phyloP scores from a whole-genome alignment of 257 asterid genomes.

The Solanum stenotomum region DNA sequence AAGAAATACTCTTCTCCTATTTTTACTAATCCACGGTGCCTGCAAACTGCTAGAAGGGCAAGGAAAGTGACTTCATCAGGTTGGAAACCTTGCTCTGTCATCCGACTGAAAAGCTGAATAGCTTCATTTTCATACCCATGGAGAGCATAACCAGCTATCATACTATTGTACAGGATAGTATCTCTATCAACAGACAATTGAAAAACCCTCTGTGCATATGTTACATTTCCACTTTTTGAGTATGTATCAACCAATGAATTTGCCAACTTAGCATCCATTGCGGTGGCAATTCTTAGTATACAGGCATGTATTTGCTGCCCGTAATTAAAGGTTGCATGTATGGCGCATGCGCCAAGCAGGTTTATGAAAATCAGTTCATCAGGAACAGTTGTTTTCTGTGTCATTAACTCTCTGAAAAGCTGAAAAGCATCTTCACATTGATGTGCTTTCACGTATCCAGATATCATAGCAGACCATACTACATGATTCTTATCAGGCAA shows the following conservation, averaged over 20 bases:
- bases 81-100: conserved; percentile 28
- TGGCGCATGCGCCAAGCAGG: conserved; percentile 58
- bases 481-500: conserved; percentile 49
- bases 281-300: conserved; percentile 30
- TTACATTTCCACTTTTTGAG: conserved; percentile 66
- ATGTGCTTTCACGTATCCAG: conserved; percentile 59
- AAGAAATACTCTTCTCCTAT: conserved; percentile 58
- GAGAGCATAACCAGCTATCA: conserved; percentile 87
- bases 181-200: conserved; percentile 27
- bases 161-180: conserved; percentile 52
- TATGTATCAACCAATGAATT: conserved; percentile 79
- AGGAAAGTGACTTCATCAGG: conserved; percentile 77
- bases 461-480: conserved; percentile 64
- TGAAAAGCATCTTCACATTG: conserved; percentile 50
- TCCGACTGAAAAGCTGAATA: conserved; percentile 44
- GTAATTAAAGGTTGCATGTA: conserved; percentile 41
- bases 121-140: conserved; percentile 66
- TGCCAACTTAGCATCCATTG: conserved; percentile 39
- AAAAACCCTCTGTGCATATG: conserved; percentile 46
- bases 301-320: conserved; percentile 82
- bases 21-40: conserved; percentile 67
- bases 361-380: conserved; percentile 57
- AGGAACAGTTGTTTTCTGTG: conserved; percentile 12
- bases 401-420: conserved; percentile 50
- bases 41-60: conserved; percentile 78